Conservation (phyloP, 805 yeast species). For the Wickerhamiella dianesei region DNA sequence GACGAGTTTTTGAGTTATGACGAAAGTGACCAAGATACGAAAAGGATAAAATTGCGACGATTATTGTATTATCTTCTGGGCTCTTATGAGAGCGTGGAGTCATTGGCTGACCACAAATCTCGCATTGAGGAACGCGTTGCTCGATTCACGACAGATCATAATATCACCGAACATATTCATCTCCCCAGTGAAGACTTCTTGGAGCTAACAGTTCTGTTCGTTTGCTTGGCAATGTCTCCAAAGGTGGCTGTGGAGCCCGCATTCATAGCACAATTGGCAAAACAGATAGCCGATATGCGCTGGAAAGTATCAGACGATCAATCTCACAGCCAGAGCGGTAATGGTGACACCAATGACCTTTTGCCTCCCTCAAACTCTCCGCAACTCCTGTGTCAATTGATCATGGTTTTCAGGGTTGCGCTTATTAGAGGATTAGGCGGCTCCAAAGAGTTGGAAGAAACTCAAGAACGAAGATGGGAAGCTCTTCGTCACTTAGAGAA, state of each 20-base stretch:
- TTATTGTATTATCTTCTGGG: neutral
- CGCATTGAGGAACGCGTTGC: neutral
- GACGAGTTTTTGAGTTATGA: neutral
- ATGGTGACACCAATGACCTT: neutral
- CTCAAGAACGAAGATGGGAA: slow-evolving; percentile 36
- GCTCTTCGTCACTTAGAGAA: slow-evolving; percentile 27
- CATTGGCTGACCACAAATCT: neutral
- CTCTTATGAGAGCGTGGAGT: neutral
- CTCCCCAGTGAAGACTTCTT: neutral
- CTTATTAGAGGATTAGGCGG: slow-evolving; percentile 49
- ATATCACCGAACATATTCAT: neutral
- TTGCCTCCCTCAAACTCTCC: neutral
- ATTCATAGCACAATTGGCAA: slow-evolving; percentile 6
- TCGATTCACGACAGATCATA: neutral
- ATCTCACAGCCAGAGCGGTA: neutral
- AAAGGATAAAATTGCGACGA: neutral
- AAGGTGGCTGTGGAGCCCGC: neutral
- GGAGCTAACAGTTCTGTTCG: neutral
- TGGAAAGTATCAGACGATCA: slow-evolving; percentile 7
- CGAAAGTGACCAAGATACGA: neutral
- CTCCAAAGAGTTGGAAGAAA: slow-evolving; percentile 25
- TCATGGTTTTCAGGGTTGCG: slow-evolving; percentile 10
- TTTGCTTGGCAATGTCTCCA: neutral
- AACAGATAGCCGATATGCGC: slow-evolving; percentile 11
- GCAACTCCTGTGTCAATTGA: slow-evolving; percentile 3